phyloP scores from a whole-genome alignment of 106 monocot species.

The Vanilla planifolia region DNA sequence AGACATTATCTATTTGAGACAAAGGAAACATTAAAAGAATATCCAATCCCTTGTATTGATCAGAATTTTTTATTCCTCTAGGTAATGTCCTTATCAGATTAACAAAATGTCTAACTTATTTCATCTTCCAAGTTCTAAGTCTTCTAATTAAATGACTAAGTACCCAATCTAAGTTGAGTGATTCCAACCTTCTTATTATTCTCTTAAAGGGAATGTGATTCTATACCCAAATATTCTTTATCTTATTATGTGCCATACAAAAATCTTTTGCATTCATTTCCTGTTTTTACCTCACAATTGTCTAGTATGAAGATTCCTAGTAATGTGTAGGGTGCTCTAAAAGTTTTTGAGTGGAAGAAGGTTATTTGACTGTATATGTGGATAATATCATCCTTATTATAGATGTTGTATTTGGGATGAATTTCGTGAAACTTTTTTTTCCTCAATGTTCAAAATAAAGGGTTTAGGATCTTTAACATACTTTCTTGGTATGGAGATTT shows the following conservation, averaged over 20 bases:
- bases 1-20: no score
- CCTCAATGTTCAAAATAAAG: neutral
- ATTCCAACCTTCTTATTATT: no score
- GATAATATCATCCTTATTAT: neutral
- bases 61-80: no score
- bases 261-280: neutral
- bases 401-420: neutral
- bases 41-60: no score
- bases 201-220: no score
- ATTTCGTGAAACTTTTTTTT: neutral
- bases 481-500: neutral
- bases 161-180: no score
- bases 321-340: neutral
- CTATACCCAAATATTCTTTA: no score
- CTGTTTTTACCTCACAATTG: neutral
- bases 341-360: constrained; percentile 1
- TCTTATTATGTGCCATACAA: constrained; percentile 2
- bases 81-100: no score
- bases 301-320: constrained; percentile 6
- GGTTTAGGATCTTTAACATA: neutral
- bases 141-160: no score
- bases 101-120: no score
- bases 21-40: no score
- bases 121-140: no score
- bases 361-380: neutral